Base-by-base conservation (phyloP, 805 yeast species). In the Clavispora vitiphila region DNA sequence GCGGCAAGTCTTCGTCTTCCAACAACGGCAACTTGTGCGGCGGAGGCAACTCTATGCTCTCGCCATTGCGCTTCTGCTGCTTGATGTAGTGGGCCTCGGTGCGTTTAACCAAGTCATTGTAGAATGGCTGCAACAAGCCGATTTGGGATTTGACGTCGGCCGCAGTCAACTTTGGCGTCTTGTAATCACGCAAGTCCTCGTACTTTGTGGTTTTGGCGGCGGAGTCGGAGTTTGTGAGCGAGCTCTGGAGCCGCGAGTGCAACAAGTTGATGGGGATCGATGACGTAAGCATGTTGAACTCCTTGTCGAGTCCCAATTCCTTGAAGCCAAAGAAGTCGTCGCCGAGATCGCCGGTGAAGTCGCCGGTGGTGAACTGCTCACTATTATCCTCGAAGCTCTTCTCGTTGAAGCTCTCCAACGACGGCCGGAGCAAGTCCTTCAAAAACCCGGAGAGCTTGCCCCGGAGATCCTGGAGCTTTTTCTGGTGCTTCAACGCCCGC, bases 301-400 rank as follows among this genome's bases (percentile, higher is more conserved):
- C 99, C 54, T 83, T 86, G 55, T 91, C 98, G 40, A 93, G 67
- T 0, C 99, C 99, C 37, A 93, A 70, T 50, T 91, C 98, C 57
- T 78, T 85, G 71, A 93, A 95, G 0, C 99, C 99, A 67, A 95
- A 95, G 74, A 90, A 93, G 65, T 93, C 99, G 54, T 91, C 99
- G 6, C 98, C 99, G 29, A 93, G 67, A 46, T 90, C 96, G 53
- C 78, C 83, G 1, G 96, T 84, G 60, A 93, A 93, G 55, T 90
- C 97, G 43, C 99, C 99, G 23, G 93, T 85, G 50, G 91, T 65
- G 58, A 90, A 93, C 61, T 91, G 96, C 49, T 93, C 97, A 54
- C 96, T 84, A 55, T 88, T 86, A 57, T 95, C 99, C 29, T 70
- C 80, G 61, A 93, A 93, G 49, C 80, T 84, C 40, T 77, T 74